These are phyloP conservation scores for Dioszegia aurantiaca DNA, from an alignment of 768 basidiomycete genomes.

Conservation along the genomic window DNA sequence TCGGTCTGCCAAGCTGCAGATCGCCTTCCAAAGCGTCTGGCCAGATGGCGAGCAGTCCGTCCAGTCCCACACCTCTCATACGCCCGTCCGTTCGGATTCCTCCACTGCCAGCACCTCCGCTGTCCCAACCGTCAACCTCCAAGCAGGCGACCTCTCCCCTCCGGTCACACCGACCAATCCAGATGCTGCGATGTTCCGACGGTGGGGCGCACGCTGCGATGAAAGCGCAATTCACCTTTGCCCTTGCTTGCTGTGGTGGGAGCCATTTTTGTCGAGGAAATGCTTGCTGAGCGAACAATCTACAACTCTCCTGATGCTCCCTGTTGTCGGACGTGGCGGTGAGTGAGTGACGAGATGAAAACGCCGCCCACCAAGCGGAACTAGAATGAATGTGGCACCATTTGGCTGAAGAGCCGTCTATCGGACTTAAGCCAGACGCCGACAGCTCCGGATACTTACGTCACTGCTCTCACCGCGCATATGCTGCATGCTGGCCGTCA, in stretches of 20 bases:
- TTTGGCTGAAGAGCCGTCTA: not conserved
- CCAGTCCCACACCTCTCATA: not conserved
- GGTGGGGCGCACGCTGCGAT: not conserved
- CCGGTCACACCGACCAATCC: not conserved
- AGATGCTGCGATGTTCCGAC: not conserved
- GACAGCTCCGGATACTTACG: not conserved
- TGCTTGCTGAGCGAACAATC: not conserved
- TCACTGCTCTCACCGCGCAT: not conserved
- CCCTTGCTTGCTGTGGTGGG: slow-evolving; percentile 1
- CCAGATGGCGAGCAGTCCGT: no score
- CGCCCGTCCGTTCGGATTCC: no score
- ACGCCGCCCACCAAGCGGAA: no score
- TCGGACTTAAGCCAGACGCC: not conserved
- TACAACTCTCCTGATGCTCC: not conserved
- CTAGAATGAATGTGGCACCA: no score
- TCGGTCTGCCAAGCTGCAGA: not conserved
- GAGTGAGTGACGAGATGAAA: not conserved
- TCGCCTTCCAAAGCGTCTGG: not conserved
- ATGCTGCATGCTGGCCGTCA: not conserved
- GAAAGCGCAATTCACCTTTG: slow-evolving; percentile 12
- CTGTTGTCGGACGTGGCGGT: no score
- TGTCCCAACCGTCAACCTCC: not conserved
- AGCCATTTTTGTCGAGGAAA: slow-evolving; percentile 1
- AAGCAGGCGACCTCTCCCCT: not conserved
- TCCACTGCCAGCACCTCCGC: no score